phyloP scores from a whole-genome alignment of 306 rosid genomes.

The Lathyrus sativus region DNA sequence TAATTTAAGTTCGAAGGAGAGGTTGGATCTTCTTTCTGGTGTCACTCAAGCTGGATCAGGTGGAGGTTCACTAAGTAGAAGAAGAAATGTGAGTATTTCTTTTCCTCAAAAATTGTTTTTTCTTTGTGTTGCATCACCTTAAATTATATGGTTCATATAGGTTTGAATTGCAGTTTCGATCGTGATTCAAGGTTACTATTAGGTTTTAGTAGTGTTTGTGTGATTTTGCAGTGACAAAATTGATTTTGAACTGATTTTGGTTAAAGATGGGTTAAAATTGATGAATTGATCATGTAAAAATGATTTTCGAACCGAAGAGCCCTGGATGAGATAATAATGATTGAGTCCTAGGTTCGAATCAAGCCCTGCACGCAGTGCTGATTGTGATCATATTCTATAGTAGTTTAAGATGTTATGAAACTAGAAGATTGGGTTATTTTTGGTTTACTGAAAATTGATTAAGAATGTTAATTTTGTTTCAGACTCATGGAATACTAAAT shows the following conservation, averaged over 20 bases:
- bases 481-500: slow-evolving; percentile 77
- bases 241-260: not conserved
- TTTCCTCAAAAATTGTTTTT: not conserved
- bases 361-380: not conserved
- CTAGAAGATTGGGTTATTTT: slow-evolving; percentile 7
- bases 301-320: not conserved
- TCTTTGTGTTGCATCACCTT: not conserved
- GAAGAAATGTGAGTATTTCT: slow-evolving; percentile 56
- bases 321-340: no score
- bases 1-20: slow-evolving; percentile 43
- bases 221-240: not conserved
- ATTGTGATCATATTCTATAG: not conserved
- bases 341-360: no score
- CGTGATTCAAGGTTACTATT: not conserved
- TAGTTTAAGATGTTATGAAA: not conserved
- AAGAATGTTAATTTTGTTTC: slow-evolving; percentile 15
- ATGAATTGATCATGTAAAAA: not conserved
- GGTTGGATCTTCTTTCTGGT: slow-evolving; percentile 62
- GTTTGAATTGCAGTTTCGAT: not conserved
- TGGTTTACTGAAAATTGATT: slow-evolving; percentile 23
- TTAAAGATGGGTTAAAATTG: no score
- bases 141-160: not conserved
- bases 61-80: slow-evolving; percentile 36
- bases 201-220: not conserved
- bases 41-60: slow-evolving; percentile 34